Conservation (phyloP, 306 rosid genomes). For the Trifolium dubium region DNA sequence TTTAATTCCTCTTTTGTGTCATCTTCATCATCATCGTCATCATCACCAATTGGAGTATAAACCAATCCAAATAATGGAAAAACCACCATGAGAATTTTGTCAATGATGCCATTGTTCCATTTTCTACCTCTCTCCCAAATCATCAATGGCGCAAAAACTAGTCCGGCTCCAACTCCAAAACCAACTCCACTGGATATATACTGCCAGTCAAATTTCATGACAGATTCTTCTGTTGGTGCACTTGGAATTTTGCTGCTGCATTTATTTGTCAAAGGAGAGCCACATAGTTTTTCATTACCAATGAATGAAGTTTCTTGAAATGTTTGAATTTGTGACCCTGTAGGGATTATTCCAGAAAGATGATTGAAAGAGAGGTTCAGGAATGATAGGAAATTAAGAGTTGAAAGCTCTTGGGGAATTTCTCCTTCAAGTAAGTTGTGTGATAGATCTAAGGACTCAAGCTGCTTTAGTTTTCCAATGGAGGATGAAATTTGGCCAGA, state of each 20-base stretch:
- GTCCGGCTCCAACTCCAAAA: conserved; percentile 83
- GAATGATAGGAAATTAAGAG: conserved; percentile 46
- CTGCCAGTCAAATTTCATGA: conserved; percentile 62
- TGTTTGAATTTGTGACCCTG: conserved; percentile 45
- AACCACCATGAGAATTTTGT: conserved; percentile 56
- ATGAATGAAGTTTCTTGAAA: conserved; percentile 35
- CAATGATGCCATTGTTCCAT: conserved; percentile 61
- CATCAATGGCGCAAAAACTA: conserved; percentile 56
- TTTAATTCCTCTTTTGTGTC: conserved; percentile 40
- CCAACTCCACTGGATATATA: conserved; percentile 70
- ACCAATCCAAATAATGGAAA: conserved; percentile 67
- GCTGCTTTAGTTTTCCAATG: conserved; percentile 41
- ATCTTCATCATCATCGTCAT: conserved; percentile 37
- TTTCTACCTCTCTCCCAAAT: conserved; percentile 72
- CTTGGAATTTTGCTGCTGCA: conserved; percentile 2
- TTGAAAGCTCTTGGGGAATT: conserved; percentile 47
- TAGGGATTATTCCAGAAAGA: conserved; percentile 48
- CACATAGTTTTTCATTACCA: conserved; percentile 50
- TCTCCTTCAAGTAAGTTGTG: conserved; percentile 43
- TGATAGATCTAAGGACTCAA: conserved; percentile 66
- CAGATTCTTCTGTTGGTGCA: background rate
- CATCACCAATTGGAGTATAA: conserved; percentile 50
- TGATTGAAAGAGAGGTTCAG: conserved; percentile 52
- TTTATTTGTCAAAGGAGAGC: conserved; percentile 40
- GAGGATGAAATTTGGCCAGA: conserved; percentile 49